phyloP scores from a whole-genome alignment of 1,139 yeast genomes.

The Candida sojae region DNA sequence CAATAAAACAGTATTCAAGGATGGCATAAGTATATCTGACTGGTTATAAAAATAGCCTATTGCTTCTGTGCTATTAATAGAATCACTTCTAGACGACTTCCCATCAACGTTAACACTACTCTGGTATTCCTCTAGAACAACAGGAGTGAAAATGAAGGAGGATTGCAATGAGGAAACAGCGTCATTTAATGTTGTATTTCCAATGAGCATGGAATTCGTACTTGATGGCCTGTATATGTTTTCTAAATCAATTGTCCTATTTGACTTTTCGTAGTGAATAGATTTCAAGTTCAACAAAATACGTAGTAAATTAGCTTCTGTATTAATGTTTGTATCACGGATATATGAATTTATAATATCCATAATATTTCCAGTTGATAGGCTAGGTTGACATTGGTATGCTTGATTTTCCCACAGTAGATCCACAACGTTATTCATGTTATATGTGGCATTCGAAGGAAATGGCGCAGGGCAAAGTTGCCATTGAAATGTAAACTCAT shows the following conservation, averaged over 20 bases:
- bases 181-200: conserved; percentile 31
- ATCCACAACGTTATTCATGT: conserved; percentile 10
- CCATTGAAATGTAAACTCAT: conserved; percentile 53
- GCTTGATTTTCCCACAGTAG: conserved; percentile 30
- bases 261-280: conserved; percentile 16
- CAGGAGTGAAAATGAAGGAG: conserved; percentile 28
- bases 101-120: background rate
- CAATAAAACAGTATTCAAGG: conserved; percentile 45
- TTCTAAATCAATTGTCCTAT: conserved; percentile 12
- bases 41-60: conserved; percentile 20
- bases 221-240: conserved; percentile 9
- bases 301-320: conserved; percentile 56
- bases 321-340: conserved; percentile 51
- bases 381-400: conserved; percentile 43
- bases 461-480: conserved; percentile 68
- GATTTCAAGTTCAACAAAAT: conserved; percentile 50
- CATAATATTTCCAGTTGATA: conserved; percentile 45
- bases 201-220: conserved; percentile 16
- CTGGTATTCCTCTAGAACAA: conserved; percentile 18
- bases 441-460: conserved; percentile 28
- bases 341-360: conserved; percentile 39
- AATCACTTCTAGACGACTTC: background rate
- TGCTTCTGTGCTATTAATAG: background rate
- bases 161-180: conserved; percentile 21
- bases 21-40: conserved; percentile 35